These are phyloP conservation scores for Lindgomyces ingoldianus DNA, from an alignment of 495 filamentous ascomycete genomes.

Conservation along the genomic window DNA sequence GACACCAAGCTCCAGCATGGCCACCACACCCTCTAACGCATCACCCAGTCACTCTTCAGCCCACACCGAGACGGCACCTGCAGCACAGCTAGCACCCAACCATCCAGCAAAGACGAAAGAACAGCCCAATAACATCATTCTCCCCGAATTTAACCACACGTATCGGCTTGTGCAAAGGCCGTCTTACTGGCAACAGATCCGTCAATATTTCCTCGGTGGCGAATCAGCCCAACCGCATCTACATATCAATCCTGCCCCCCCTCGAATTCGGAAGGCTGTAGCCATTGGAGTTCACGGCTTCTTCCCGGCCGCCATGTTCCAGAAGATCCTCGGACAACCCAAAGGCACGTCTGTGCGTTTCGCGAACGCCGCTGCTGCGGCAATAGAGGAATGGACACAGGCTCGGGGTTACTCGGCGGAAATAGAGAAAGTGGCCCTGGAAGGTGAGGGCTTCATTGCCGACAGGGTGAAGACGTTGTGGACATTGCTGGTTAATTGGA, in stretches of 20 bases:
- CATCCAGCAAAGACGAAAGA: conserved; percentile 15
- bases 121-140: conserved; percentile 39
- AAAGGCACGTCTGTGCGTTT: conserved; percentile 94
- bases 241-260: conserved; percentile 65
- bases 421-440: conserved; percentile 89
- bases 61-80: conserved; percentile 14
- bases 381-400: conserved; percentile 79
- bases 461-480: conserved; percentile 89
- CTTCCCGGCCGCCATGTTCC: conserved; percentile 81
- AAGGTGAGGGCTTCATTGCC: conserved; percentile 94
- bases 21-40: conserved; percentile 24
- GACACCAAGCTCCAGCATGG: conserved; percentile 25
- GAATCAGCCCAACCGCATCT: conserved; percentile 62
- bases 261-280: conserved; percentile 75
- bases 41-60: conserved; percentile 21
- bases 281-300: conserved; percentile 95
- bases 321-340: conserved; percentile 86
- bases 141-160: conserved; percentile 42
- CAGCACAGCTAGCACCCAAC: conserved; percentile 22
- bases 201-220: conserved; percentile 36
- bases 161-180: conserved; percentile 39
- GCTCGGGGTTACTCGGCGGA: conserved; percentile 53
- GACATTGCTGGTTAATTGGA: conserved; percentile 93
- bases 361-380: conserved; percentile 80
- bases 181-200: conserved; percentile 41